phyloP scores from a whole-genome alignment of 192 early-diverging fungal species.

The Coemansia sp. region DNA sequence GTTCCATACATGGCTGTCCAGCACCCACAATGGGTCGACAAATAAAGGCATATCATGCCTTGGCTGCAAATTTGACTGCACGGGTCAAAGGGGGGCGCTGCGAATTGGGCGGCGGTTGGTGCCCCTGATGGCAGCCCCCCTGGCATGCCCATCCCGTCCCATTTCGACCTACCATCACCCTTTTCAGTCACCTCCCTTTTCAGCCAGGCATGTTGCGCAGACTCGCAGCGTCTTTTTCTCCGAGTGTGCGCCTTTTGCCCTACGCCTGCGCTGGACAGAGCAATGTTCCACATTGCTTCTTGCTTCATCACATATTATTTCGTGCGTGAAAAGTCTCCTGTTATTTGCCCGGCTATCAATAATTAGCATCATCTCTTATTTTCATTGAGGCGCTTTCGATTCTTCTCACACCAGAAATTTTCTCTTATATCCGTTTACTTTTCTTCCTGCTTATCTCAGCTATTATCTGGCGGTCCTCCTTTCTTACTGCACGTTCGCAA shows the following conservation, averaged over 20 bases:
- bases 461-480: not conserved
- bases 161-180: too few species aligned
- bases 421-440: conserved; percentile 9
- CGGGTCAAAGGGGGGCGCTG: conserved; percentile 7
- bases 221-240: too few species aligned
- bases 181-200: too few species aligned
- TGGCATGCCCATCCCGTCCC: not conserved
- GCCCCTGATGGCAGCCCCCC: too few species aligned
- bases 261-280: not conserved
- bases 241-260: too few species aligned
- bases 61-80: conserved; percentile 5
- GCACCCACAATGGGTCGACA: conserved; percentile 15
- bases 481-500: conserved; percentile 11
- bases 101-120: too few species aligned
- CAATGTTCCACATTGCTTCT: conserved; percentile 3
- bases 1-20: conserved; percentile 8
- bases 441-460: conserved; percentile 12
- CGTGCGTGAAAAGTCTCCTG: not conserved
- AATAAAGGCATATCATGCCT: conserved; percentile 16
- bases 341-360: conserved; percentile 3
- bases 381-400: conserved; percentile 20
- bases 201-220: too few species aligned
- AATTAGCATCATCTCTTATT: conserved; percentile 16
- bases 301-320: conserved; percentile 7
- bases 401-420: conserved; percentile 21